Evolutionary conservation across 2,329 filamentous ascomycete species (phyloP).

Genomic region (Talaromyces sp.): DNA sequence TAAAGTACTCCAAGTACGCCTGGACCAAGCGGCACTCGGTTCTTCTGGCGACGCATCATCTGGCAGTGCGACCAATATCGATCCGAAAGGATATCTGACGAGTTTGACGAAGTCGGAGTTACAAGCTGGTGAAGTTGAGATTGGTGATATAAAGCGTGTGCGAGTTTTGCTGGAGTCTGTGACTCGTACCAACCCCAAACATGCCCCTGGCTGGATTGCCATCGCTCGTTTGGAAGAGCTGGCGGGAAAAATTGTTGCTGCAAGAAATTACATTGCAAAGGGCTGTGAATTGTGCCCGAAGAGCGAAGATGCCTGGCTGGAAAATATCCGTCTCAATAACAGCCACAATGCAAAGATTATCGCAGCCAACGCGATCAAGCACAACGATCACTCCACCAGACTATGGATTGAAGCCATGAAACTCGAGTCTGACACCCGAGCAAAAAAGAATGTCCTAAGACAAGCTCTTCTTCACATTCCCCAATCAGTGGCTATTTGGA

Average conservation of each 20-base stretch:
- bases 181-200: slow-evolving; percentile 92
- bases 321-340: slow-evolving; percentile 91
- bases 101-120: slow-evolving; percentile 78
- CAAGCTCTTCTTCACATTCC: slow-evolving; percentile 90
- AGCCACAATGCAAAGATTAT: slow-evolving; percentile 93
- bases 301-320: slow-evolving; percentile 92
- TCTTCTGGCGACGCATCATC: slow-evolving; percentile 63
- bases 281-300: slow-evolving; percentile 89
- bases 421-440: slow-evolving; percentile 72
- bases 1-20: slow-evolving; percentile 88
- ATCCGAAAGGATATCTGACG: slow-evolving; percentile 93
- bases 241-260: slow-evolving; percentile 84
- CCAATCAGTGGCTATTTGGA: slow-evolving; percentile 96
- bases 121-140: slow-evolving; percentile 72
- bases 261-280: slow-evolving; percentile 78
- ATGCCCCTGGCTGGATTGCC: slow-evolving; percentile 93
- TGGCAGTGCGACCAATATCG: slow-evolving; percentile 84
- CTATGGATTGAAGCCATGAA: slow-evolving; percentile 96
- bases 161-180: slow-evolving; percentile 91
- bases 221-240: slow-evolving; percentile 87
- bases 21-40: slow-evolving; percentile 79
- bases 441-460: slow-evolving; percentile 87
- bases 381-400: slow-evolving; percentile 80
- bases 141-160: slow-evolving; percentile 93
- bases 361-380: slow-evolving; percentile 85